Evolutionary conservation across 1,284 basidiomycete species (phyloP).

Genomic region (Mixia osmundae): DNA sequence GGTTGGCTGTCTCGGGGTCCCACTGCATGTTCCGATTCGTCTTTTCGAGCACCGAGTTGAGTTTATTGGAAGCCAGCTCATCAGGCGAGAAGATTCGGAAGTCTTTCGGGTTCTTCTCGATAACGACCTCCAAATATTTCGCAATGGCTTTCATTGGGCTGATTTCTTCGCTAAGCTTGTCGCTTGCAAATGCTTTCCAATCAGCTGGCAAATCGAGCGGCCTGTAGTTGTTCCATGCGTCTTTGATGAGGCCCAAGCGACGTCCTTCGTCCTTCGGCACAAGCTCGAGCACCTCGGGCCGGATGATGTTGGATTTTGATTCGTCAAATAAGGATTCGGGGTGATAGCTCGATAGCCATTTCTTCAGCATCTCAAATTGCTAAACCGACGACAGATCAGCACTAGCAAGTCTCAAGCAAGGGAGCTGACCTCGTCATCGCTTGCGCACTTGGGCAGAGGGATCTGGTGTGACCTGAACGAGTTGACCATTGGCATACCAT

Average conservation of each 20-base stretch:
- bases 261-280: conserved; percentile 33
- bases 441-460: conserved; percentile 5
- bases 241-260: conserved; percentile 39
- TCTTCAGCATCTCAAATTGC: conserved; percentile 37
- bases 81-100: conserved; percentile 86
- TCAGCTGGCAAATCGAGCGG: conserved; percentile 37
- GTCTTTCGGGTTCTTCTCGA: conserved; percentile 37
- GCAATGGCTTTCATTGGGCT: conserved; percentile 54
- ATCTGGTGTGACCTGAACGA: neutral
- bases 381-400: conserved; percentile 33
- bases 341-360: conserved; percentile 35
- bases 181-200: conserved; percentile 34
- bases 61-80: conserved; percentile 68
- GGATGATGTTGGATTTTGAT: conserved; percentile 26
- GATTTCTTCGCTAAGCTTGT: conserved; percentile 33
- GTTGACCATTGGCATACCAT: neutral
- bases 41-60: conserved; percentile 43
- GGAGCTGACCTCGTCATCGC: conserved; percentile 40
- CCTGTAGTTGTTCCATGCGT: conserved; percentile 38
- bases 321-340: conserved; percentile 18
- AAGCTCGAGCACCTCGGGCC: conserved; percentile 31
- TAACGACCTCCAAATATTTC: conserved; percentile 27
- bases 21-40: conserved; percentile 47
- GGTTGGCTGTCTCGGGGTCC: conserved; percentile 36
- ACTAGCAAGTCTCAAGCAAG: conserved; percentile 46